Conservation (phyloP, 106 monocot species). For the Alisma plantagoaquatica region DNA sequence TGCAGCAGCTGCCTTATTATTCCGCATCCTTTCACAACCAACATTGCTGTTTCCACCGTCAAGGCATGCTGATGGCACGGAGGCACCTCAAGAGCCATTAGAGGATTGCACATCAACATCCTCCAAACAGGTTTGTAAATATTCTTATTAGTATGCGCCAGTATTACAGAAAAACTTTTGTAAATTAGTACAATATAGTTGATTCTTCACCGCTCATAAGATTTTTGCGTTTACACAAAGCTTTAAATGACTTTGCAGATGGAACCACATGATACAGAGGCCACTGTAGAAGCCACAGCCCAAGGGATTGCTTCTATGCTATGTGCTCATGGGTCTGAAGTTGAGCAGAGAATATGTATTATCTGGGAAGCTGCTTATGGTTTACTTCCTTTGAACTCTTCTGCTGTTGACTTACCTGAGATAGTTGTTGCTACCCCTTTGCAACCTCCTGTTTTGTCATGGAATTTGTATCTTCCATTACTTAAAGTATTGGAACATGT, state of each 20-base stretch:
- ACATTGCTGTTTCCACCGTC: slow-evolving; percentile 86
- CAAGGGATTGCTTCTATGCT: slow-evolving; percentile 98
- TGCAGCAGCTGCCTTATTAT: slow-evolving; percentile 92
- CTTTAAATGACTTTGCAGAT: too few species aligned
- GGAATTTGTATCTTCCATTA: slow-evolving; percentile 83
- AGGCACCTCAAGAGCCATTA: slow-evolving; percentile 31
- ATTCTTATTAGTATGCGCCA: too few species aligned
- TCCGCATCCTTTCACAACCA: slow-evolving; percentile 91
- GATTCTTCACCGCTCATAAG: too few species aligned
- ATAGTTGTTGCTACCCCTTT: slow-evolving; percentile 82
- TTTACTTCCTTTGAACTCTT: slow-evolving; percentile 85
- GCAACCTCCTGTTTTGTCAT: slow-evolving; percentile 89
- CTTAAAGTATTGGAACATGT: slow-evolving; percentile 91
- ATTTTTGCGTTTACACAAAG: too few species aligned
- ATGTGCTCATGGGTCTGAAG: slow-evolving; percentile 96
- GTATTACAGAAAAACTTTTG: too few species aligned
- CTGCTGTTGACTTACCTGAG: slow-evolving; percentile 92
- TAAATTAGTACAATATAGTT: too few species aligned
- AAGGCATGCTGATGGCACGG: slow-evolving; percentile 73
- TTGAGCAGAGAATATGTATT: slow-evolving; percentile 95
- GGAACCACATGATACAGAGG: slow-evolving; percentile 63
- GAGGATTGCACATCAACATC: too few species aligned
- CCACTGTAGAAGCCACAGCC: slow-evolving; percentile 87
- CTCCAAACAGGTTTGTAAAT: too few species aligned
- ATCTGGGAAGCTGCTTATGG: slow-evolving; percentile 99